These are phyloP conservation scores for Exobasidium cylindrosporum DNA, from an alignment of 1,284 basidiomycete genomes.

Conservation along the genomic window DNA sequence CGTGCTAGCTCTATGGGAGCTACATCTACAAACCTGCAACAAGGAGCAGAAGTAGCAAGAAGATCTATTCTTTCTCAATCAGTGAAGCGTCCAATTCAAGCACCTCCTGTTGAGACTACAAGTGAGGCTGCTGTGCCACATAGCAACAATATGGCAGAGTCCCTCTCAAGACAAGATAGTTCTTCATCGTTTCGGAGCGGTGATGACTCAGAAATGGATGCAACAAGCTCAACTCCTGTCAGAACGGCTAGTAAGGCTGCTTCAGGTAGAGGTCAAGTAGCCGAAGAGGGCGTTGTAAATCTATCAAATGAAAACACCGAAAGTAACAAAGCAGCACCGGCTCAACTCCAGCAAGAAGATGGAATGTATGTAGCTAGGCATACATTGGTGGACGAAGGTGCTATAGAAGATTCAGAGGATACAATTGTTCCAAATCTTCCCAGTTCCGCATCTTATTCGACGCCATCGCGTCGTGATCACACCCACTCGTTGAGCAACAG, in stretches of 20 bases:
- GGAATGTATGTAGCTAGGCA: neutral
- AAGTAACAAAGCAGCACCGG: neutral
- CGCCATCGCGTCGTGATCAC: neutral
- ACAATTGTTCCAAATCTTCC: neutral
- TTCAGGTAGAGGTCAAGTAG: neutral
- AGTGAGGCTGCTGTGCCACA: neutral
- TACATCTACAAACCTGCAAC: neutral
- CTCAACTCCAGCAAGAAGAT: neutral
- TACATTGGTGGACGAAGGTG: neutral
- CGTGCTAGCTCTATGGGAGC: neutral
- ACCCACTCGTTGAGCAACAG: neutral
- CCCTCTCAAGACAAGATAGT: neutral
- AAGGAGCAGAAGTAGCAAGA: neutral
- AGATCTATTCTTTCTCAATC: neutral
- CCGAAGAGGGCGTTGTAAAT: neutral
- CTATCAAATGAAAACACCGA: neutral
- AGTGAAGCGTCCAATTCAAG: conserved; percentile 1
- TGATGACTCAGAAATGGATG: neutral
- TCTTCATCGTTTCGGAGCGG: too few species aligned
- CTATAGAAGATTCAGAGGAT: neutral
- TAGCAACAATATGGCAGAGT: neutral
- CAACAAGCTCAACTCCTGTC: neutral
- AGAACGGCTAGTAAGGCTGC: neutral
- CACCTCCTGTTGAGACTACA: neutral
- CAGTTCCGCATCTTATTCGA: neutral